Percentiles rank a stretch among this genome's conserved stretches.
These are phyloP conservation scores for Rhododendron vialii DNA, from an alignment of 148 eudicot genomes.

Conservation along the genomic window DNA sequence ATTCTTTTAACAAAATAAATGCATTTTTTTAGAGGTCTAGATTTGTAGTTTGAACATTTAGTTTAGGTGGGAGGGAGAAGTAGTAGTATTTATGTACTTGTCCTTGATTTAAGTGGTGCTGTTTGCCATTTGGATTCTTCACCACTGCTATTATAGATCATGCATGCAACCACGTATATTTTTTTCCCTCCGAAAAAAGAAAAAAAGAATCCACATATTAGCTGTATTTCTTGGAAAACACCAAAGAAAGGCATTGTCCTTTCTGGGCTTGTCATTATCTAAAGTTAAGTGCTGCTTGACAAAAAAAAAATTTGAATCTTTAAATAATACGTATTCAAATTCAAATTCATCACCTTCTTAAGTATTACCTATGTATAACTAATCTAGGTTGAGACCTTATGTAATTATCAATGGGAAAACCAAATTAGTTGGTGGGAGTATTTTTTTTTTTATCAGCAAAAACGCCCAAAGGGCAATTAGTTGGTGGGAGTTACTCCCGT, in stretches of 20 bases:
- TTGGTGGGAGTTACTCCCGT: not conserved
- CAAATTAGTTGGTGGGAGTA: not conserved
- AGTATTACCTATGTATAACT: not conserved
- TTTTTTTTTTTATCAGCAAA: no score
- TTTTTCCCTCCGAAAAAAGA: no score
- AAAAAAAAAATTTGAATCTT: not conserved
- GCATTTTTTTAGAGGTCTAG: no score
- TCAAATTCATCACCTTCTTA: not conserved
- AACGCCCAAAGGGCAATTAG: no score
- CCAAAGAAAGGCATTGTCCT: not conserved
- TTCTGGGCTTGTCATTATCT: not conserved
- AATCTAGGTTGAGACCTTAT: not conserved
- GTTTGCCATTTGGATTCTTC: not conserved
- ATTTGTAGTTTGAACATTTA: no score
- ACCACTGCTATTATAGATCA: not conserved
- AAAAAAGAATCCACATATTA: not conserved
- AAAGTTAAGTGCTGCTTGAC: not conserved
- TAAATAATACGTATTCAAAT: no score
- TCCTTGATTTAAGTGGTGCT: not conserved
- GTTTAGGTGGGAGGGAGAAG: no score
- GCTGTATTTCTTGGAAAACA: not conserved
- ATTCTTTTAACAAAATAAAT: no score
- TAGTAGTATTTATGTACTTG: not conserved
- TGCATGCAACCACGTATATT: not conserved
- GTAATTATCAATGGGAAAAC: not conserved